phyloP scores from a whole-genome alignment of 2,329 filamentous ascomycete species.

The Clonostachys solani region DNA sequence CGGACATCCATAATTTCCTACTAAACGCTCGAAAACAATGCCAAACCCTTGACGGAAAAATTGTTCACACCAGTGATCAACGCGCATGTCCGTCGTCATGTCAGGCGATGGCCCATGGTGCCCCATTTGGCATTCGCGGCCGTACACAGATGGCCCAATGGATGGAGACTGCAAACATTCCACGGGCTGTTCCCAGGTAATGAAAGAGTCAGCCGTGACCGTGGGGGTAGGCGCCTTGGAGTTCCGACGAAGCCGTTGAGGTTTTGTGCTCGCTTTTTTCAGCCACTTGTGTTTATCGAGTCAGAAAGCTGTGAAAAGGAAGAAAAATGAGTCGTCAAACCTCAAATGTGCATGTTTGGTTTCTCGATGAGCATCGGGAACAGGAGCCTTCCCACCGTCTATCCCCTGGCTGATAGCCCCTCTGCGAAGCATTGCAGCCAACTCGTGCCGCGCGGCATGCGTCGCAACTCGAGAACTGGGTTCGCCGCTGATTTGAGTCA shows the following conservation, averaged over 20 bases:
- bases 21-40: background rate
- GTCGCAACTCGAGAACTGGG: constrained; percentile 25
- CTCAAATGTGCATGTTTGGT: constrained; percentile 10
- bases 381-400: constrained; percentile 4
- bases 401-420: constrained; percentile 4
- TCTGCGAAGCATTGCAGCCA: constrained; percentile 19
- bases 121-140: too few relatives aligned
- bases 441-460: constrained; percentile 20
- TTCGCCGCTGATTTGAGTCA: constrained; percentile 6
- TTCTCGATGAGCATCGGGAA: constrained; percentile 7
- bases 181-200: background rate
- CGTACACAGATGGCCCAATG: too few relatives aligned
- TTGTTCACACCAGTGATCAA: background rate
- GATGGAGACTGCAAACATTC: background rate
- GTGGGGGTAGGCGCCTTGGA: background rate
- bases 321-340: background rate
- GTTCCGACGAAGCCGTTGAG: background rate
- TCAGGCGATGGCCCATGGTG: too few relatives aligned
- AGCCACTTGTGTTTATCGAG: too few relatives aligned
- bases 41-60: background rate
- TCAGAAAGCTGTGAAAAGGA: too few relatives aligned
- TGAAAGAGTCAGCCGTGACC: background rate
- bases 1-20: background rate
- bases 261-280: background rate
- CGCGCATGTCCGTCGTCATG: too few relatives aligned